Conservation (phyloP, 495 filamentous ascomycete species). For the Filosporella fistucella region DNA sequence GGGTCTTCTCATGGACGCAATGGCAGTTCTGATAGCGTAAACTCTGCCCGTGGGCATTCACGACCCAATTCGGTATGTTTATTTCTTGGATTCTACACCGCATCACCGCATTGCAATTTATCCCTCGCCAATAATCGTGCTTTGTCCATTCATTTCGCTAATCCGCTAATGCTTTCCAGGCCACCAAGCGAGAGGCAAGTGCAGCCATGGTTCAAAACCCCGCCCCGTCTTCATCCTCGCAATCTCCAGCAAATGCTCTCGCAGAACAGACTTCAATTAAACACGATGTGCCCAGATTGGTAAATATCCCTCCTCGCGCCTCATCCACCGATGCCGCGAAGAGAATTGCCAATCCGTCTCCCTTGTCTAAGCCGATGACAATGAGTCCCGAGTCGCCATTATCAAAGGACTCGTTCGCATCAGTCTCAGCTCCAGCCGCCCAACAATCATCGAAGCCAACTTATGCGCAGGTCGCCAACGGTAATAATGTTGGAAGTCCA, state of each 20-base stretch:
- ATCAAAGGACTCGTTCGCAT: constrained; percentile 30
- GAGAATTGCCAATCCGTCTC: constrained; percentile 73
- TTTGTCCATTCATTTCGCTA: constrained; percentile 22
- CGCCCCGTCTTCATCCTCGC: constrained; percentile 35
- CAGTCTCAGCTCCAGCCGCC: constrained; percentile 25
- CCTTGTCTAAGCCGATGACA: constrained; percentile 77
- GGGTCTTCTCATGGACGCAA: constrained; percentile 53
- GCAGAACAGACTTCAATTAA: constrained; percentile 20
- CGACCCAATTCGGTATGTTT: constrained; percentile 55
- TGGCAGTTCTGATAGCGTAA: constrained; percentile 51
- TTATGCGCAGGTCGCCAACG: constrained; percentile 28
- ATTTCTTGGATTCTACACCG: constrained; percentile 11
- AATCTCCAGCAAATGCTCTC: constrained; percentile 31
- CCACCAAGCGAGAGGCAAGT: constrained; percentile 26
- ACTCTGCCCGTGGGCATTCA: constrained; percentile 29
- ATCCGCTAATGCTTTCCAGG: constrained; percentile 22
- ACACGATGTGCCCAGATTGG: constrained; percentile 51
- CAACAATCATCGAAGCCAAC: constrained; percentile 28
- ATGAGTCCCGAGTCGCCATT: constrained; percentile 44
- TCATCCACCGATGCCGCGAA: constrained; percentile 69
- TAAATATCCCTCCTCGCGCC: constrained; percentile 62
- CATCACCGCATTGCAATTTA: constrained; percentile 15
- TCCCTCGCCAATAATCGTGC: constrained; percentile 25
- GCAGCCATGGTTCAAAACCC: constrained; percentile 34
- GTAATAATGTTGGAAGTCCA: constrained; percentile 43